Conservation (phyloP, 257 asterid species). For the Solanum piurae region DNA sequence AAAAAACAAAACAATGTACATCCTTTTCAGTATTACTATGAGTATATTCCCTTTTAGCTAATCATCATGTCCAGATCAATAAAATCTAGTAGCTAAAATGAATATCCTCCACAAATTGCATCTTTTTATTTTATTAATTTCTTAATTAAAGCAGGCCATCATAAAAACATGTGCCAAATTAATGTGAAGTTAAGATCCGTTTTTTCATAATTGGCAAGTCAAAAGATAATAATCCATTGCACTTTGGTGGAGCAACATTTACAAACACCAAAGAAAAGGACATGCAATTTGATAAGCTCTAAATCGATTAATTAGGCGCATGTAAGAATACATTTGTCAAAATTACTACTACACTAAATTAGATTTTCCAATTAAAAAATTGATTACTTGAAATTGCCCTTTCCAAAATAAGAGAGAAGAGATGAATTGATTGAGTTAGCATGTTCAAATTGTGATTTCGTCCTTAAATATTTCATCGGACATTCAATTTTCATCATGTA, state of each 20-base stretch:
- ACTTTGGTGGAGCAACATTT: background rate
- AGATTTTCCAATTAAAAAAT: background rate
- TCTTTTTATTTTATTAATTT: background rate
- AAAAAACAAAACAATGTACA: background rate
- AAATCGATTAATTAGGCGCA: background rate
- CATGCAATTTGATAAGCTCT: background rate
- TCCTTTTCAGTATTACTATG: background rate
- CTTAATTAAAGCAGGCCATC: background rate
- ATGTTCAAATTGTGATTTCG: background rate
- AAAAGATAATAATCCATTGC: background rate
- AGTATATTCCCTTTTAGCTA: background rate
- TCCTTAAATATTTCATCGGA: too few relatives aligned
- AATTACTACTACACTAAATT: background rate
- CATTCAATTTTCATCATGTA: too few relatives aligned
- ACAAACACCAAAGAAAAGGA: background rate
- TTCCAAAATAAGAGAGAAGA: background rate
- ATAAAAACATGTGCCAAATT: background rate
- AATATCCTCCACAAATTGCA: background rate
- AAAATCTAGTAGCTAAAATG: background rate
- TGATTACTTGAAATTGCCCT: background rate
- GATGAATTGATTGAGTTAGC: background rate
- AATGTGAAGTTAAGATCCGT: background rate
- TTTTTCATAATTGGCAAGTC: background rate
- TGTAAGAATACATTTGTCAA: background rate
- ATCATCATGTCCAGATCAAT: background rate